Evolutionary conservation across 257 asterid species (phyloP).

Genomic region (Scutellaria barbata): DNA sequence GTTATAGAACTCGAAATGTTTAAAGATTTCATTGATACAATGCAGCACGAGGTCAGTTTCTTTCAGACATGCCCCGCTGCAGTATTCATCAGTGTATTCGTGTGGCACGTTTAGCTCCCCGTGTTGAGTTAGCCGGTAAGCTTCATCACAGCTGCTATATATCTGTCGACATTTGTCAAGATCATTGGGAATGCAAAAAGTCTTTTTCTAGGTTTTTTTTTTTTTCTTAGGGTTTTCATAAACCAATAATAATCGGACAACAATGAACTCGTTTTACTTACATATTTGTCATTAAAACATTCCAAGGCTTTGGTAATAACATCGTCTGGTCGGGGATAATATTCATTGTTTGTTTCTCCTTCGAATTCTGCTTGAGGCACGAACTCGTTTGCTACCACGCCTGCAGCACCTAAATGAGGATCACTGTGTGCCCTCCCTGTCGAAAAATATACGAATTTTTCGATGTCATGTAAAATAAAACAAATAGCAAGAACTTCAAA

Average conservation of each 20-base stretch:
- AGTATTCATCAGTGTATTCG: constrained; percentile 53
- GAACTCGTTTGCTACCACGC: constrained; percentile 40
- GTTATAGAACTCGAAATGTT: constrained; percentile 52
- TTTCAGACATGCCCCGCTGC: constrained; percentile 56
- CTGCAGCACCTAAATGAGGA: constrained; percentile 46
- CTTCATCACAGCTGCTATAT: constrained; percentile 58
- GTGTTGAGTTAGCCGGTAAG: constrained; percentile 45
- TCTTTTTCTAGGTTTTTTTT: too few relatives aligned
- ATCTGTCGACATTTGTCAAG: constrained; percentile 41
- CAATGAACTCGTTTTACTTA: constrained; percentile 23
- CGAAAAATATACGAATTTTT: neutral
- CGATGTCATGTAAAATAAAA: neutral
- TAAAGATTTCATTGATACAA: constrained; percentile 45
- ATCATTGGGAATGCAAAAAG: too few relatives aligned
- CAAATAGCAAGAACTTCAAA: neutral
- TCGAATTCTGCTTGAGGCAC: constrained; percentile 42
- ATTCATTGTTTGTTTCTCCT: constrained; percentile 35
- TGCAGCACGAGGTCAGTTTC: constrained; percentile 62
- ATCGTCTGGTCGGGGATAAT: constrained; percentile 41
- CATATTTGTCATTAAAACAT: constrained; percentile 57
- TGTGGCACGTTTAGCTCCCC: constrained; percentile 63
- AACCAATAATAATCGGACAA: too few relatives aligned
- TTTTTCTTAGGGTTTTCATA: too few relatives aligned
- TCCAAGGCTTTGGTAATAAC: constrained; percentile 47
- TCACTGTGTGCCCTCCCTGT: constrained; percentile 45